phyloP scores from a whole-genome alignment of 768 basidiomycete genomes.

The Tricholomella constricta region DNA sequence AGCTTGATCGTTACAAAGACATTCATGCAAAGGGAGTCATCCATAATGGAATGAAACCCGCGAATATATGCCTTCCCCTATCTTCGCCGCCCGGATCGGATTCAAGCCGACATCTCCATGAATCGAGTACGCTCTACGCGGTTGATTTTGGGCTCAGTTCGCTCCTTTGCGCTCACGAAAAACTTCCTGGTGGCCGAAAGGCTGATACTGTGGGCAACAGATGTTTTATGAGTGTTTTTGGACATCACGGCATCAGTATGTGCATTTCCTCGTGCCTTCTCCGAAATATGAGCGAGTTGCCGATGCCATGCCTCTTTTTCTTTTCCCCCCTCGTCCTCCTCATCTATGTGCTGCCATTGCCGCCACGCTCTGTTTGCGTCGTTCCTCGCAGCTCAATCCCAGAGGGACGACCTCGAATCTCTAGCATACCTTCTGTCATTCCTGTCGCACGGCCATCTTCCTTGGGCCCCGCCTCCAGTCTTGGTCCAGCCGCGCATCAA shows the following conservation, averaged over 20 bases:
- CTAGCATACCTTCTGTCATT: constrained; percentile 37
- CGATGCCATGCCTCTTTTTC: background rate
- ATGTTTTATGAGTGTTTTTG: constrained; percentile 31
- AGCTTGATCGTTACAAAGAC: constrained; percentile 29
- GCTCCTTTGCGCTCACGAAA: constrained; percentile 8
- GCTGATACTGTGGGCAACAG: constrained; percentile 30
- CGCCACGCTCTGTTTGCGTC: background rate
- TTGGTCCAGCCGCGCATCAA: background rate
- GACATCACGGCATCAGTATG: constrained; percentile 34
- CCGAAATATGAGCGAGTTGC: background rate
- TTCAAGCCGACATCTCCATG: background rate
- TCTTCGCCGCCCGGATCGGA: background rate
- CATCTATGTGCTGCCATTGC: no score
- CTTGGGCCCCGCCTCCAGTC: constrained; percentile 24
- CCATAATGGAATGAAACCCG: constrained; percentile 36
- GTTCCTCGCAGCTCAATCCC: constrained; percentile 28
- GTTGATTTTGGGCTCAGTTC: constrained; percentile 34
- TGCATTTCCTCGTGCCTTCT: background rate
- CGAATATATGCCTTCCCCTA: constrained; percentile 30
- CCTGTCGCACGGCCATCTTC: constrained; percentile 30
- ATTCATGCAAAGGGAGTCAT: constrained; percentile 28
- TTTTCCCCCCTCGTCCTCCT: no score
- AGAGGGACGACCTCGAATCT: constrained; percentile 38
- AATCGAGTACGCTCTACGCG: constrained; percentile 10
- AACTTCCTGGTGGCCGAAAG: constrained; percentile 19